Base-by-base conservation (phyloP, 768 basidiomycete species). In the Leccinum barrowsii region DNA sequence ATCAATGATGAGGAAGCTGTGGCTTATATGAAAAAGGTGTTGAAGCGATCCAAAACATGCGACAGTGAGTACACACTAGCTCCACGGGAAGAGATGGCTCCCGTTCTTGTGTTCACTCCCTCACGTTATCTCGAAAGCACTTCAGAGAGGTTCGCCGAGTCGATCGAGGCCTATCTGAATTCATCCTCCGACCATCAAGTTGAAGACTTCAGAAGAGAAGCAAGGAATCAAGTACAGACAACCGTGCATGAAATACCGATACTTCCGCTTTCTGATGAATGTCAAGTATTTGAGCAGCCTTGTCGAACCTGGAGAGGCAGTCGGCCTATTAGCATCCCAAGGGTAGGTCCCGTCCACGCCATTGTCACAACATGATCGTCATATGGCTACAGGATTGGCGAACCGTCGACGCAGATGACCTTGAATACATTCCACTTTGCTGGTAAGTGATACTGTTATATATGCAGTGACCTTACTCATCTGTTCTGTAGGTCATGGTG, bases 391-490 rank as follows among this genome's bases (percentile, higher is more conserved):
- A 98, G 97, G 76, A 85, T 99, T 46, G 97, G 97, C 54, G 97
- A 99, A 73, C 97, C 97, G 4, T 99, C 97, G 15, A 99, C 97
- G 1, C 97, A 99, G 73, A 99, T 99, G 97, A 99, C 97, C 8
- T 77, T 99, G 62, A 99, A 99, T 72, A 99, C 97, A 12, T 99
- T 99, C 85, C 97, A 99, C 78, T 95, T 99, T 68, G 97, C 97
- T 65, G 96, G 94, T 87, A 73, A 67, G 82, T 68, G 37, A 61
- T 58, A 50, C 40, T 34, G 40, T 22, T 11, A 4, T 40, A 17
- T 56, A 17, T 49, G 7, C 17, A 21, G 7, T 11, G 3, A 7
- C 17, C 24, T 62, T 12, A 11, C 60, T 59, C 35, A 66, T 47
- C 40, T 44, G 47, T 50, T 54, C 54, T n/a, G 49, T 63, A 94